Percentiles rank a stretch among this genome's conserved stretches.
phyloP scores from a whole-genome alignment of 768 basidiomycete genomes.

The Pholiota conissans region DNA sequence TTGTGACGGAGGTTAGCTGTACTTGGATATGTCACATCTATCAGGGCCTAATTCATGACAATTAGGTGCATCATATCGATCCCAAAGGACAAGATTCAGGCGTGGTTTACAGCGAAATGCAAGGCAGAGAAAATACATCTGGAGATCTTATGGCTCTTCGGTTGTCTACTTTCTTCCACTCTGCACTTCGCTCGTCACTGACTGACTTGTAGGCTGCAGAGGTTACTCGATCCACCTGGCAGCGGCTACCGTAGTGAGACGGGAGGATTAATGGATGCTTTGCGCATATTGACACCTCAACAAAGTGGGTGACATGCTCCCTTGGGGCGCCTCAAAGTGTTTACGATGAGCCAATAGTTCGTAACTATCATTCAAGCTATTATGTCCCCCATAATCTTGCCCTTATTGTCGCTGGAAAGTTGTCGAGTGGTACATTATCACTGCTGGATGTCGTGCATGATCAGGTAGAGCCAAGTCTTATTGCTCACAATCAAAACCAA shows the following conservation, averaged over 20 bases:
- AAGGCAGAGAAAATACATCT: conserved; percentile 91
- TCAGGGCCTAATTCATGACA: neutral
- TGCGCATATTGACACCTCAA: conserved; percentile 82
- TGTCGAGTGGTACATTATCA: conserved; percentile 71
- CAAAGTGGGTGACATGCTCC: conserved; percentile 60
- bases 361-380: conserved; percentile 83
- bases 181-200: neutral
- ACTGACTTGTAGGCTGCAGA: conserved; percentile 60
- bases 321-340: conserved; percentile 2
- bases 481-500: conserved; percentile 69
- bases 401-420: conserved; percentile 85
- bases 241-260: conserved; percentile 97
- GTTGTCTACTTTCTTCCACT: conserved; percentile 38
- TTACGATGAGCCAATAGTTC: conserved; percentile 50
- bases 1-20: conserved; percentile 55
- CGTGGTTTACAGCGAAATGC: conserved; percentile 97
- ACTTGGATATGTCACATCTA: neutral
- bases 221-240: conserved; percentile 72
- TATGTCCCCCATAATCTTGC: conserved; percentile 95
- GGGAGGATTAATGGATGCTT: conserved; percentile 91
- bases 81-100: conserved; percentile 89
- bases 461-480: conserved; percentile 79
- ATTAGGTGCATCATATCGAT: conserved; percentile 94
- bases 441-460: conserved; percentile 82
- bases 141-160: conserved; percentile 87